Conservation (phyloP, 805 yeast species). For the Kodamaea laetipori region DNA sequence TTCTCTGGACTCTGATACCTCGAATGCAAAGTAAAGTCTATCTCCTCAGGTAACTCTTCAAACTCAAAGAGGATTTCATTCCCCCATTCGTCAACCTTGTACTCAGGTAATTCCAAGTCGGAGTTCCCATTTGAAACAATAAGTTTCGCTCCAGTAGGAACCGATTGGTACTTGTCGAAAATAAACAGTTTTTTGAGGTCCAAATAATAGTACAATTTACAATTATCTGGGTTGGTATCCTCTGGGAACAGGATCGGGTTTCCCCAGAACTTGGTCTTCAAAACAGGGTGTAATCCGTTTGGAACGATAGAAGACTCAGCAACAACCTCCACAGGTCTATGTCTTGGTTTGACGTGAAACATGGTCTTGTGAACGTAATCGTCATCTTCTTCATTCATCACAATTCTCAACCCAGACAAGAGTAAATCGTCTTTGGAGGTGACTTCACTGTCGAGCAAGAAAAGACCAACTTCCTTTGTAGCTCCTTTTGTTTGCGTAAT, state of each 20-base stretch:
- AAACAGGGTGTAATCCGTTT: constrained; percentile 43
- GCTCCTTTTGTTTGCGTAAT: constrained; percentile 7
- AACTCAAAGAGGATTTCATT: constrained; percentile 38
- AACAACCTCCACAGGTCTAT: constrained; percentile 20
- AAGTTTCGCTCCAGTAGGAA: constrained; percentile 26
- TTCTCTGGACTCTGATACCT: constrained; percentile 39
- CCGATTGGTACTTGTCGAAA: constrained; percentile 39
- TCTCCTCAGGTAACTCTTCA: constrained; percentile 14
- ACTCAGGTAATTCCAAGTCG: constrained; percentile 45
- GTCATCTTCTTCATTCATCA: constrained; percentile 18
- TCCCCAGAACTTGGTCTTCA: constrained; percentile 18
- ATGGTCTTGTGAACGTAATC: constrained; percentile 35
- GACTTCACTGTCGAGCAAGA: constrained; percentile 29
- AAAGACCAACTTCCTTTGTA: constrained; percentile 40
- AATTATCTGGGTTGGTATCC: constrained; percentile 26
- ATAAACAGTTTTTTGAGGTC: constrained; percentile 35
- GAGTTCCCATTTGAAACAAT: constrained; percentile 33
- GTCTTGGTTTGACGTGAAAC: constrained; percentile 46
- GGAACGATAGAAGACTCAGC: constrained; percentile 13
- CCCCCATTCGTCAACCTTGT: constrained; percentile 41
- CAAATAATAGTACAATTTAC: constrained; percentile 37
- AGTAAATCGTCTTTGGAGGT: constrained; percentile 37
- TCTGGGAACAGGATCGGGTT: constrained; percentile 19
- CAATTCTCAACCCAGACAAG: constrained; percentile 38
- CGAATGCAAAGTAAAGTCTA: constrained; percentile 39